Conservation (phyloP, 306 rosid genomes). For the Cucurbita argyrosperma region DNA sequence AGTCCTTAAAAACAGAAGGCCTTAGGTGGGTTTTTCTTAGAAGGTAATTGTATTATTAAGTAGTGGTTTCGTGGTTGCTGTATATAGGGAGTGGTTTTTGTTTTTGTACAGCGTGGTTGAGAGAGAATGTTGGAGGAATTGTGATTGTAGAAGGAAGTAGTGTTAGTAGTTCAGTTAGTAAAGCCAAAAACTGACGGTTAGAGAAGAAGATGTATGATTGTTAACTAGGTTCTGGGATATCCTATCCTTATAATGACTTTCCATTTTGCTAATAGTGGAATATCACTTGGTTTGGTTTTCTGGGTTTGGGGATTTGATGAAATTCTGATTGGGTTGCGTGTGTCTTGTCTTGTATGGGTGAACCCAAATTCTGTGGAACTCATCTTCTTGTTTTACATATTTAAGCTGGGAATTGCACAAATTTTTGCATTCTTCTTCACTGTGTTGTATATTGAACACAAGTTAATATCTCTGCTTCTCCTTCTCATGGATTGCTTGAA, state of each 20-base stretch:
- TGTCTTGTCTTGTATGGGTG: slow-evolving; percentile 18
- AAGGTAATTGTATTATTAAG: slow-evolving; percentile 38
- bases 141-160: slow-evolving; percentile 22
- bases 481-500: not conserved
- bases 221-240: slow-evolving; percentile 38
- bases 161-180: not conserved
- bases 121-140: slow-evolving; percentile 21
- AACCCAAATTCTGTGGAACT: slow-evolving; percentile 24
- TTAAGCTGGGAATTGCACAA: slow-evolving; percentile 7
- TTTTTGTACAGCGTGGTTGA: slow-evolving; percentile 64
- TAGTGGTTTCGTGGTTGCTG: slow-evolving; percentile 30
- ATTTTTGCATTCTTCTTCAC: not conserved
- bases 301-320: slow-evolving; percentile 38
- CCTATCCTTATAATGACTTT: not conserved
- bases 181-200: slow-evolving; percentile 11
- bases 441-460: not conserved
- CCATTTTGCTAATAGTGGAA: not conserved
- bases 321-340: slow-evolving; percentile 19
- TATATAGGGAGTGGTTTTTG: slow-evolving; percentile 16
- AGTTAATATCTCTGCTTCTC: not conserved
- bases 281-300: slow-evolving; percentile 18
- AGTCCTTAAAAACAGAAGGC: slow-evolving; percentile 22
- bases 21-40: slow-evolving; percentile 9
- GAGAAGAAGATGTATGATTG: slow-evolving; percentile 10
- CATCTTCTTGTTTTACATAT: slow-evolving; percentile 22